A percentile compares a stretch with the other conserved stretches of the same genome.
Conservation (phyloP, 768 basidiomycete species). For the Rhodocollybia butyracea region DNA sequence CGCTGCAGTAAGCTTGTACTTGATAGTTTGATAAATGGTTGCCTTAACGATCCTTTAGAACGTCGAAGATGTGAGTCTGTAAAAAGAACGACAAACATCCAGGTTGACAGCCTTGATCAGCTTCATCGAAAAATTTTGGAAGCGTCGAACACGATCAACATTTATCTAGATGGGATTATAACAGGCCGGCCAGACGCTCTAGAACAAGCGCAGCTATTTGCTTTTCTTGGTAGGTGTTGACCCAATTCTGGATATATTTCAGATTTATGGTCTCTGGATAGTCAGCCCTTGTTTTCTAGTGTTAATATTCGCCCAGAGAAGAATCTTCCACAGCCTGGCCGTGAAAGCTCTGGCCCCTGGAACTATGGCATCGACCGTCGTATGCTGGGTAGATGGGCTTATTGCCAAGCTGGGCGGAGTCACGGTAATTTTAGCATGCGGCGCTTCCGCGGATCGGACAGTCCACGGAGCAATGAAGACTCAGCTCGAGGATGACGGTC, state of each 20-base stretch:
- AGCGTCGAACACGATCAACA: slow-evolving; percentile 18
- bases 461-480: slow-evolving; percentile 25
- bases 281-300: slow-evolving; percentile 28
- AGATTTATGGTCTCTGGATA: slow-evolving; percentile 11
- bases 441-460: slow-evolving; percentile 10
- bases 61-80: neutral
- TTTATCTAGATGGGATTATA: slow-evolving; percentile 15
- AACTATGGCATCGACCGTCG: slow-evolving; percentile 26
- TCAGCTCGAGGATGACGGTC: slow-evolving; percentile 47
- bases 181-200: slow-evolving; percentile 6
- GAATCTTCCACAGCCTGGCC: slow-evolving; percentile 43
- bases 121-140: slow-evolving; percentile 15
- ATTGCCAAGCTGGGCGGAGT: slow-evolving; percentile 49
- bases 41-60: neutral
- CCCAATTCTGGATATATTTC: neutral
- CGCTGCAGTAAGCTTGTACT: neutral
- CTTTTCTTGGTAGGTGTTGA: neutral
- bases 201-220: neutral
- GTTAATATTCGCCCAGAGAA: slow-evolving; percentile 52
- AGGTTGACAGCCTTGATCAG: neutral
- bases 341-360: slow-evolving; percentile 22
- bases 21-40: neutral
- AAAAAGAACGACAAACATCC: neutral
- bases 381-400: slow-evolving; percentile 67
- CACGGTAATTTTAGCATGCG: slow-evolving; percentile 25